Base-by-base conservation (phyloP, 345 rosid genomes). In the Chamaenerion angustifolium region DNA sequence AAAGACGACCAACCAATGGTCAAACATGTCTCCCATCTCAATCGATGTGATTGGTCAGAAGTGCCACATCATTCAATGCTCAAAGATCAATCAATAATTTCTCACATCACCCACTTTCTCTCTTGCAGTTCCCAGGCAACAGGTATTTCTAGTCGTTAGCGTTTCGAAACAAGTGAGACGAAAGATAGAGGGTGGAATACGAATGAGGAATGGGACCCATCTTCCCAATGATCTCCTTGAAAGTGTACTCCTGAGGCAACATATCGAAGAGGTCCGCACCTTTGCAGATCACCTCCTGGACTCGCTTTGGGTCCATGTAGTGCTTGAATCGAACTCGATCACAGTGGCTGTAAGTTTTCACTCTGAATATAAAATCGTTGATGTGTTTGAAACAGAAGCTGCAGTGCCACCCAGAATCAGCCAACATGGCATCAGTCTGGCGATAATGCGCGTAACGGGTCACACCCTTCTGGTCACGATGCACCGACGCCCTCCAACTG, bases 361-460 rank as follows among this genome's bases (percentile, higher is more conserved):
- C 64, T 69, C 64, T 68, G 62, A 68, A 68, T 49, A 64, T 46
- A 16, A 68, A 68, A 55, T 60, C 69, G 37, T 60, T 60, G 42
- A 68, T 51, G 35, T 18, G 55, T 14, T 69, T 69, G 43, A 68
- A 68, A 50, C 73, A 68, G 56, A 68, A 68, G 66, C 73, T 68
- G 47, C 73, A 68, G 52, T 68, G 73, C 73, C 73, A 68, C 19
- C 73, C 73, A 0, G 73, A 62, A 48, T 68, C 73, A 0, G 73
- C 52, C 59, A 68, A 43, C 27, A 68, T 17, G 52, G 43, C 12
- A 17, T 68, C 65, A 11, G 48, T 44, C 55, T 52, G 72, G 12
- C 72, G 51, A 19, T 55, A 68, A 40, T 68, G 72, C 4, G 68
- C 68, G 48, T 68, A 68, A 31, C 62, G 56, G 8, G 72, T 68